These are phyloP conservation scores for Climacium dendroides DNA, from an alignment of 225 moss, liverwort and hornwort genomes.

Conservation along the genomic window DNA sequence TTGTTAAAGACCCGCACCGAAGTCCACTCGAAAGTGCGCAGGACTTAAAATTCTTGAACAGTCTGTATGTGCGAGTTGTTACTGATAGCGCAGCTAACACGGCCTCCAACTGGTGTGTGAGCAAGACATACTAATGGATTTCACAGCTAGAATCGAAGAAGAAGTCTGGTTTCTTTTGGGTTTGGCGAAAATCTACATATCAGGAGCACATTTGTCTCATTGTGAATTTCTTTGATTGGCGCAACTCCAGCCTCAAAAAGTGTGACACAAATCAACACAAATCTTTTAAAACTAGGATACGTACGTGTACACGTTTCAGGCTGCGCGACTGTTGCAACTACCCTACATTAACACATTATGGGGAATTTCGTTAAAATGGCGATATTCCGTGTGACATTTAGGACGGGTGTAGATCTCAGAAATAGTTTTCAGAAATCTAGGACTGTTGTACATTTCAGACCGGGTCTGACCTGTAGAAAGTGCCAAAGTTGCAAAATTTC, in stretches of 20 bases:
- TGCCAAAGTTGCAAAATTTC: no score
- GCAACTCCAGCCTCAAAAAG: not conserved
- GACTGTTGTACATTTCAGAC: no score
- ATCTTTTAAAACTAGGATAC: not conserved
- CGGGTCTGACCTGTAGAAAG: no score
- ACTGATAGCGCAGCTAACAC: not conserved
- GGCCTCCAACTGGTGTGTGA: not conserved
- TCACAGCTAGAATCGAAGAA: not conserved
- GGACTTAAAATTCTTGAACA: no score
- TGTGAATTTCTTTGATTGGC: not conserved
- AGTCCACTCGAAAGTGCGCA: not conserved
- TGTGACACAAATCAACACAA: not conserved
- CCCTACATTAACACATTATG: no score
- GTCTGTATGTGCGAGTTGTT: not conserved
- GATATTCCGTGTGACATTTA: no score
- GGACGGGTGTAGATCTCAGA: no score
- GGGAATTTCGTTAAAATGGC: no score
- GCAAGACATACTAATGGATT: no score
- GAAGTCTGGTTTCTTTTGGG: no score
- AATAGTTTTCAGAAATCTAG: no score
- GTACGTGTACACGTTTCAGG: not conserved
- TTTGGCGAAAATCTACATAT: not conserved
- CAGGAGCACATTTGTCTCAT: not conserved
- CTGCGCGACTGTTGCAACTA: not conserved
- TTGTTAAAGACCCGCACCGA: not conserved